These are phyloP conservation scores for Eimeria tenella DNA, from an alignment of 169 alveolate species.

Conservation along the genomic window DNA sequence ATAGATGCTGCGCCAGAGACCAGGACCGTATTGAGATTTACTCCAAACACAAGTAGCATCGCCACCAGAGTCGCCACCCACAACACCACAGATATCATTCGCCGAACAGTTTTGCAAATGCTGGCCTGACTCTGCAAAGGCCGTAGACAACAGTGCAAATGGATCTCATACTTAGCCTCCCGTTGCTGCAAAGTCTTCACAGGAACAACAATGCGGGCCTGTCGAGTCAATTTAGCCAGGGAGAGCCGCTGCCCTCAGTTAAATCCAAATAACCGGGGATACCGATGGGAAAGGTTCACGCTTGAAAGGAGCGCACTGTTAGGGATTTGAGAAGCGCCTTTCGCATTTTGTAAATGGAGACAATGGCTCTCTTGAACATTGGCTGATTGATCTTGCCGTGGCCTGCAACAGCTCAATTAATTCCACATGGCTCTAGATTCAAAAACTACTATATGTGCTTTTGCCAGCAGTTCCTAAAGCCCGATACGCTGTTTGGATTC, in stretches of 20 bases:
- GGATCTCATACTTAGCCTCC: neutral
- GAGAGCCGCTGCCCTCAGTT: no score
- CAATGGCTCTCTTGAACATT: slow-evolving; percentile 73
- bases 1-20: slow-evolving; percentile 78
- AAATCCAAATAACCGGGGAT: no score
- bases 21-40: slow-evolving; percentile 72
- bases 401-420: neutral
- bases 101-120: slow-evolving; percentile 64
- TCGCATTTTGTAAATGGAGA: slow-evolving; percentile 73
- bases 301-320: neutral
- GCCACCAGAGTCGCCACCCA: slow-evolving; percentile 71
- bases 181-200: no score
- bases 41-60: slow-evolving; percentile 66
- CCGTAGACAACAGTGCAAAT: neutral
- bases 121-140: slow-evolving; percentile 73
- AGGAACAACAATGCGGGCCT: no score
- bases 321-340: slow-evolving; percentile 65
- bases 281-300: no score
- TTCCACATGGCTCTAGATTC: no score
- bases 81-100: slow-evolving; percentile 62
- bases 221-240: no score
- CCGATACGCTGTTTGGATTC: no score
- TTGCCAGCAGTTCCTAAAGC: no score
- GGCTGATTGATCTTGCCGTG: slow-evolving; percentile 73
- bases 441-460: no score